Evolutionary conservation across 2,329 filamentous ascomycete genomes (phyloP), one percentile per base, ranked within the genome.

Genomic region (Lecanoromycetidae sp.): DNA sequence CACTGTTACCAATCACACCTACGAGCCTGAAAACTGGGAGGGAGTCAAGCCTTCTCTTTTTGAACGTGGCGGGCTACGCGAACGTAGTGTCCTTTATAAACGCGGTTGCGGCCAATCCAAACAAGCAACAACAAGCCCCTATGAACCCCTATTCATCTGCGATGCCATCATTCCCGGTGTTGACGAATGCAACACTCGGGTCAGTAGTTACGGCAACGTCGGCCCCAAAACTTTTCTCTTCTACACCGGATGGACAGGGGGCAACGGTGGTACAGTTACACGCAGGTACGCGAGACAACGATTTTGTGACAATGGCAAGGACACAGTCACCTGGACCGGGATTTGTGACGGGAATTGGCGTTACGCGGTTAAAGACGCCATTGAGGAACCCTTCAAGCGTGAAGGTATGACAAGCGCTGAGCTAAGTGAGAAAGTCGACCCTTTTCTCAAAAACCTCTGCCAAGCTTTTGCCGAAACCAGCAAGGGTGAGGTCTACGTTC

Each of bases 381-480:
- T 44, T 12, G 20, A 26, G 17, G 20, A 27, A 17, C 20, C 20
- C 13, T 26, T 26, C 23, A 23, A 6, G 10, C 12, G 5, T 6
- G 5, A 17, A 7, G 30, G 32, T 17, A 33, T 23, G n/a, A 33
- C 4, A 2, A 35, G 17, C 30, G 27, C 5, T 15, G 30, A 35
- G 17, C 39, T 29, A 4, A 32, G 19, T 7, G 26, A 9, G n/a
- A 42, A 29, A n/a, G 8, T 20, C n/a, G 43, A 46, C 25, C 33
- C 35, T 17, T 46, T 46, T 17, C 43, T 26, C 13, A 47, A 47
- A 29, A 20, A 19, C 19, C 23, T 47, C 15, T 34, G 36, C 23
- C 29, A 47, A 22, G 29, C 44, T 13, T 47, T 47, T 47, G 44
- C 44, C 2, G 26, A 47, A 25, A 25, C 17, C 17, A 41, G 26